These are phyloP conservation scores for Fraxinus velutina DNA, from an alignment of 305 asterid species.

Conservation along the genomic window DNA sequence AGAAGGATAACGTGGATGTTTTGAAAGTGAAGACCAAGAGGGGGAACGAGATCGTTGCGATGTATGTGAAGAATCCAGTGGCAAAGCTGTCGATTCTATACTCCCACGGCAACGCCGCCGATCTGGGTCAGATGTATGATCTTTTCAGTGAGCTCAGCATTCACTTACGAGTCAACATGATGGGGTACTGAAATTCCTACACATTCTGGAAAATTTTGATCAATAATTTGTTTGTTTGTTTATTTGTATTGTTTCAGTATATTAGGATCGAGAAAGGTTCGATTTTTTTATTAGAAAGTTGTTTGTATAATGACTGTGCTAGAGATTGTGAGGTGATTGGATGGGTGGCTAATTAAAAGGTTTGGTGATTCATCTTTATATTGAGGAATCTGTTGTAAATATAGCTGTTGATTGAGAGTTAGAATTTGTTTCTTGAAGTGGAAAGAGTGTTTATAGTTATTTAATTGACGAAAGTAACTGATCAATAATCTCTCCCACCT, in stretches of 20 bases:
- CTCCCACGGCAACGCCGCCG: constrained; percentile 98
- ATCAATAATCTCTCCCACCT: background rate
- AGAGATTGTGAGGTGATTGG: constrained; percentile 18
- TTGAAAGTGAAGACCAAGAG: constrained; percentile 74
- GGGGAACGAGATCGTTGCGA: constrained; percentile 72
- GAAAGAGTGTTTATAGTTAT: constrained; percentile 13
- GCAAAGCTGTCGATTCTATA: constrained; percentile 76
- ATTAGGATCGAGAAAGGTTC: constrained; percentile 1
- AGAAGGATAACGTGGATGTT: constrained; percentile 75
- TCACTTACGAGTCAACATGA: constrained; percentile 82
- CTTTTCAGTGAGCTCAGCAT: constrained; percentile 82
- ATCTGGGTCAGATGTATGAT: constrained; percentile 96
- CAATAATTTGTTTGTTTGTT: background rate
- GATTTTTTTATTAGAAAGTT: constrained; percentile 4
- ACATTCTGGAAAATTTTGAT: background rate
- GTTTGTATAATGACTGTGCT: background rate
- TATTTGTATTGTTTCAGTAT: background rate
- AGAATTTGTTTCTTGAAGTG: constrained; percentile 15
- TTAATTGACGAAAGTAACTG: constrained; percentile 10
- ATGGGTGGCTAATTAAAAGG: background rate
- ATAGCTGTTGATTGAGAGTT: constrained; percentile 14
- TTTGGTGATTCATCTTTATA: background rate
- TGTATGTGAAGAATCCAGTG: constrained; percentile 72
- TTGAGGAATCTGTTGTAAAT: constrained; percentile 21
- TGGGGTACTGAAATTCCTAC: constrained; percentile 50